A percentile compares a stretch with the other conserved stretches of the same genome.
Evolutionary conservation across 108 stramenopile genomes (phyloP).

Genomic region (Discostella stelligeroides): DNA sequence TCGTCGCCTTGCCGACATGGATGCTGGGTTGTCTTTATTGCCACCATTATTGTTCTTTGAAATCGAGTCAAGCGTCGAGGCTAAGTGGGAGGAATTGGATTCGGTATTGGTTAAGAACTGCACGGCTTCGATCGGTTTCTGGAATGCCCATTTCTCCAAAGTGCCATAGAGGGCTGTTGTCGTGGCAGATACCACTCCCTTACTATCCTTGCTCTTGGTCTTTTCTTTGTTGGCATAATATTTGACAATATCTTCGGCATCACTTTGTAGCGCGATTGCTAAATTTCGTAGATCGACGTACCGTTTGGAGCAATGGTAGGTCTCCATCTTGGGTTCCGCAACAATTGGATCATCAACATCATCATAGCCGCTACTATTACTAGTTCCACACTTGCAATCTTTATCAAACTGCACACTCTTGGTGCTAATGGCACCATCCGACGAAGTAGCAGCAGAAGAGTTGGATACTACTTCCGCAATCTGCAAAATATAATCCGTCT

Average conservation of each 20-base stretch:
- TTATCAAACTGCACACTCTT: background rate
- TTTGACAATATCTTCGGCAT: constrained; percentile 23
- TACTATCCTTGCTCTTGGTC: background rate
- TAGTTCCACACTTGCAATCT: too few relatives aligned
- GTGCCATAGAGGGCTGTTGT: background rate
- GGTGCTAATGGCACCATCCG: background rate
- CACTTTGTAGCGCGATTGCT: constrained; percentile 10
- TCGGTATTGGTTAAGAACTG: constrained; percentile 43
- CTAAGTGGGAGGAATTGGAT: constrained; percentile 17
- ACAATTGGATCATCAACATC: too few relatives aligned
- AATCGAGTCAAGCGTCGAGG: constrained; percentile 25
- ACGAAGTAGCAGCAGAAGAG: background rate
- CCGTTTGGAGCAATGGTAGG: constrained; percentile 27
- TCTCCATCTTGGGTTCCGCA: constrained; percentile 6
- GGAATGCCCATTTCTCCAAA: background rate
- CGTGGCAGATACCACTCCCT: too few relatives aligned
- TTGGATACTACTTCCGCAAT: too few relatives aligned
- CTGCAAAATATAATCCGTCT: constrained; percentile 31
- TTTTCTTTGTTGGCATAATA: constrained; percentile 21
- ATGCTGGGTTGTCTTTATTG: background rate
- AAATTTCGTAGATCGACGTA: constrained; percentile 24
- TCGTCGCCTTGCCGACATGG: background rate
- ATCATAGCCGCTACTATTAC: too few relatives aligned
- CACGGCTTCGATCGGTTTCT: constrained; percentile 16
- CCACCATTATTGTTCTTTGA: background rate